Percentiles rank a stretch among this genome's conserved stretches.
These are phyloP conservation scores for Pisolithus thermaeus DNA, from an alignment of 1,284 basidiomycete genomes.

Conservation along the genomic window DNA sequence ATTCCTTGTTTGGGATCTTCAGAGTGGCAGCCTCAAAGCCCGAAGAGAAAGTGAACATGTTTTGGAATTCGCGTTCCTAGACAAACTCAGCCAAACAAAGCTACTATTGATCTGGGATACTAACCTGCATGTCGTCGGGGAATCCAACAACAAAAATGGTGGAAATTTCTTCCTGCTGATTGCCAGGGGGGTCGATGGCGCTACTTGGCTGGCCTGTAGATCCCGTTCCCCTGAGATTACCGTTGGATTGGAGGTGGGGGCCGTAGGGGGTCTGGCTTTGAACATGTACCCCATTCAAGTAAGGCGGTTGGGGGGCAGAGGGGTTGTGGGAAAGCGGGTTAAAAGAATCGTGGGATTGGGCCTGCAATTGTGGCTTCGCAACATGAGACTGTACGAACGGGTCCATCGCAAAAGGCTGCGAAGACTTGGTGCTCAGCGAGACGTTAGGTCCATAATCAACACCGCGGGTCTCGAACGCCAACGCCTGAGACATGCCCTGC, in stretches of 20 bases:
- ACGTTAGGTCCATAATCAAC: conserved; percentile 29
- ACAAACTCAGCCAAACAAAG: conserved; percentile 4
- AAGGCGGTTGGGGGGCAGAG: conserved; percentile 26
- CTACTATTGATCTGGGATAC: conserved; percentile 26
- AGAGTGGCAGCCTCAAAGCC: conserved; percentile 98
- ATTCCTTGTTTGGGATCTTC: conserved; percentile 91
- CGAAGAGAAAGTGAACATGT: conserved; percentile 95
- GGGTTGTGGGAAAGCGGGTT: conserved; percentile 26
- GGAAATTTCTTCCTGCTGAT: conserved; percentile 82
- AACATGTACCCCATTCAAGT: conserved; percentile 40
- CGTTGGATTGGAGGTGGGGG: conserved; percentile 52
- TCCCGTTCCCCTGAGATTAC: conserved; percentile 19
- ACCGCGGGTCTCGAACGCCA: conserved; percentile 25
- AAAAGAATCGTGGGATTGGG: conserved; percentile 30
- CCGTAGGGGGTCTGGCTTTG: conserved; percentile 71
- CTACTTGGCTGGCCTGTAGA: conserved; percentile 21
- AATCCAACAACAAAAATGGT: conserved; percentile 99
- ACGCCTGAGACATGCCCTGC: conserved; percentile 19
- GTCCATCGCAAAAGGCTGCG: conserved; percentile 29
- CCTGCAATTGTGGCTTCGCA: conserved; percentile 29
- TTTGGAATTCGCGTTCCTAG: conserved; percentile 97
- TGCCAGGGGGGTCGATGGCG: conserved; percentile 16
- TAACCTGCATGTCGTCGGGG: conserved; percentile 95
- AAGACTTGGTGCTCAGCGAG: conserved; percentile 19
- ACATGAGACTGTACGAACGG: conserved; percentile 29